A percentile compares a stretch with the other conserved stretches of the same genome.
Conservation (phyloP, 2,329 filamentous ascomycete genomes). For the Cadophora gregata region DNA sequence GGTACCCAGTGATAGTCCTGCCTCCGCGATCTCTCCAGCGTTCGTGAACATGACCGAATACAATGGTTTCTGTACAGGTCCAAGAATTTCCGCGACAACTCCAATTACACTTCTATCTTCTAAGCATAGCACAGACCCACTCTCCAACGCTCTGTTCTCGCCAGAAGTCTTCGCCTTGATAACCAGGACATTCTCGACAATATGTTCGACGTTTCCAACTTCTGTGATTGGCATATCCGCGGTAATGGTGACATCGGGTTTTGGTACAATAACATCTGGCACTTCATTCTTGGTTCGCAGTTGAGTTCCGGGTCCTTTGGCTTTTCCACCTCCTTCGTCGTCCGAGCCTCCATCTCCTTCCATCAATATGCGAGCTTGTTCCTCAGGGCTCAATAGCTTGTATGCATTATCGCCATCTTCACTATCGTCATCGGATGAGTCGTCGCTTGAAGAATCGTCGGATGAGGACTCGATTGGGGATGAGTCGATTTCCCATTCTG, state of each 20-base stretch:
- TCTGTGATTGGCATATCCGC: constrained; percentile 77
- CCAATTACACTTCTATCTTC: constrained; percentile 79
- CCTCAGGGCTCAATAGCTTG: constrained; percentile 78
- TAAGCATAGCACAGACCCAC: constrained; percentile 82
- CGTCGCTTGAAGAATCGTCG: constrained; percentile 60
- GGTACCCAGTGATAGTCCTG: constrained; percentile 71
- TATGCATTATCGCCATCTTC: constrained; percentile 64
- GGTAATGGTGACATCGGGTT: constrained; percentile 80
- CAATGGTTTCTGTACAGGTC: constrained; percentile 82
- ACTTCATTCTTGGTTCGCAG: constrained; percentile 85
- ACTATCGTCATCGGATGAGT: constrained; percentile 59
- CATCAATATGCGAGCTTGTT: constrained; percentile 86
- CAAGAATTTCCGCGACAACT: constrained; percentile 83
- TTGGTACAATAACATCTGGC: constrained; percentile 66
- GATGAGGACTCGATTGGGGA: constrained; percentile 75
- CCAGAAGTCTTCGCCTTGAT: constrained; percentile 80
- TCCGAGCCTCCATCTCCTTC: constrained; percentile 80
- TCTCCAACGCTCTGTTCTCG: constrained; percentile 84
- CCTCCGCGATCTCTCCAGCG: constrained; percentile 68
- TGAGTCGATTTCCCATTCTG: constrained; percentile 86
- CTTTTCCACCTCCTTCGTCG: constrained; percentile 67
- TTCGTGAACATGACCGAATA: constrained; percentile 83
- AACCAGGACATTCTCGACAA: constrained; percentile 80
- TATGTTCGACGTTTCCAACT: constrained; percentile 75
- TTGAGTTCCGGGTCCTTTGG: constrained; percentile 50